These are phyloP conservation scores for Acanthamoeba culbertsoni DNA, from an alignment of 208 protist species.

Conservation along the genomic window DNA sequence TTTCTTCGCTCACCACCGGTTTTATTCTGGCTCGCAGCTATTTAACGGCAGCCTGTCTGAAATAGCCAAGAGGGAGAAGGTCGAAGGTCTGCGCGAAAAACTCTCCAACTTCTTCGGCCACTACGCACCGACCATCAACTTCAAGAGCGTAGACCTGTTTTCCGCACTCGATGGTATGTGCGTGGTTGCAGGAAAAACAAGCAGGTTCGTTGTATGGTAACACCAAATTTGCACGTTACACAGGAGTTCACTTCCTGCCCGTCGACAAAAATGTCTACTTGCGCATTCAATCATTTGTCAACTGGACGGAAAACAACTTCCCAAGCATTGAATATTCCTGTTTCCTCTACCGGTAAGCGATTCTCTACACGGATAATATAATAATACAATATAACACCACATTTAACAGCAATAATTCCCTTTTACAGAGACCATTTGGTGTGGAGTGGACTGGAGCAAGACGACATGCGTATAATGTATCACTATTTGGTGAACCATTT, in stretches of 20 bases:
- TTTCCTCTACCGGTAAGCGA: conserved; percentile 46
- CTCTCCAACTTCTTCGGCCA: conserved; percentile 60
- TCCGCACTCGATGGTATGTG: conserved; percentile 67
- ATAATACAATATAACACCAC: neutral
- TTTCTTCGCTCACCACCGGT: neutral
- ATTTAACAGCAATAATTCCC: neutral
- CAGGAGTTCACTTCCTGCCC: conserved; percentile 77
- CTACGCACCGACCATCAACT: conserved; percentile 63
- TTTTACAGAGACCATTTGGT: conserved; percentile 71
- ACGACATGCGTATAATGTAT: conserved; percentile 73
- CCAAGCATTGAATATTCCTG: conserved; percentile 65
- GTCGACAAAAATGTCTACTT: conserved; percentile 78
- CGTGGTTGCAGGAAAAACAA: too few relatives aligned
- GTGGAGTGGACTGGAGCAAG: conserved; percentile 64
- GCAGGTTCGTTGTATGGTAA: too few relatives aligned
- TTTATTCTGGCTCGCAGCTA: neutral
- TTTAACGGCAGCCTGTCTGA: conserved; percentile 38
- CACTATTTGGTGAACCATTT: conserved; percentile 43
- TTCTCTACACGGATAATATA: neutral
- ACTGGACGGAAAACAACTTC: conserved; percentile 66
- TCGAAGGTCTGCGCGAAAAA: neutral
- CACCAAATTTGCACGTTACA: too few relatives aligned
- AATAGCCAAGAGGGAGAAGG: neutral
- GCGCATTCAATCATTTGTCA: conserved; percentile 70
- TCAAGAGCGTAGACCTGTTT: conserved; percentile 72